phyloP scores from a whole-genome alignment of 2,329 filamentous ascomycete genomes.

The Epicoccum nigrum region DNA sequence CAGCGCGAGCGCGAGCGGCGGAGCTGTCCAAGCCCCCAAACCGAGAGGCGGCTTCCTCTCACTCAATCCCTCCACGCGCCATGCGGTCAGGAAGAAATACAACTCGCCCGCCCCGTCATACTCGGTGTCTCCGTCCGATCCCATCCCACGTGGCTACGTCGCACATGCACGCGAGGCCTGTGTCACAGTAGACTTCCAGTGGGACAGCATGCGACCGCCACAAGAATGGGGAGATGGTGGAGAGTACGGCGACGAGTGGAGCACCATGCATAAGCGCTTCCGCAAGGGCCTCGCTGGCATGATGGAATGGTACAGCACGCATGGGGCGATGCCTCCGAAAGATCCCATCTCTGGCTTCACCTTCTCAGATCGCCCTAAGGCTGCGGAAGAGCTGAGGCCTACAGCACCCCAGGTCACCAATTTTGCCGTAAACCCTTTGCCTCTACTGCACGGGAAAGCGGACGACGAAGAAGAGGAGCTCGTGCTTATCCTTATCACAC shows the following conservation, averaged over 20 bases:
- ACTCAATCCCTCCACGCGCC: constrained; percentile 23
- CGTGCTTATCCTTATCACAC: constrained; percentile 86
- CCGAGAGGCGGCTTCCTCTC: constrained; percentile 30
- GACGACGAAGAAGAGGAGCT: constrained; percentile 67
- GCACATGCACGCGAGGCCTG: constrained; percentile 89
- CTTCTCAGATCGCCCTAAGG: constrained; percentile 36
- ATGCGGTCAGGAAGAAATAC: constrained; percentile 59
- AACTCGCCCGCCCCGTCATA: constrained; percentile 80
- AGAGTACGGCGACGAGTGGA: constrained; percentile 91
- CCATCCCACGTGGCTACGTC: constrained; percentile 87
- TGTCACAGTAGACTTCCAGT: constrained; percentile 86
- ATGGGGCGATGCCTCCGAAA: constrained; percentile 49
- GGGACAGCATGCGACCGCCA: constrained; percentile 85
- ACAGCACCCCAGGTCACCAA: constrained; percentile 24
- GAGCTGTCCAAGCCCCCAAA: constrained; percentile 31
- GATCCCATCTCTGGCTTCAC: constrained; percentile 42
- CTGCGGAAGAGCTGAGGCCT: constrained; percentile 12
- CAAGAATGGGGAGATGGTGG: constrained; percentile 88
- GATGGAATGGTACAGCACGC: constrained; percentile 78
- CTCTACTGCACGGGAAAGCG: constrained; percentile 38
- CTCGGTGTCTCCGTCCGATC: constrained; percentile 77
- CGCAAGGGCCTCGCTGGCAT: constrained; percentile 77
- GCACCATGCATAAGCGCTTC: constrained; percentile 90
- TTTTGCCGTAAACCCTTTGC: constrained; percentile 36
- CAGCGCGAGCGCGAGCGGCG: constrained; percentile 48